Conservation (phyloP, 768 basidiomycete genomes). For the Punctularia strigosozonata region DNA sequence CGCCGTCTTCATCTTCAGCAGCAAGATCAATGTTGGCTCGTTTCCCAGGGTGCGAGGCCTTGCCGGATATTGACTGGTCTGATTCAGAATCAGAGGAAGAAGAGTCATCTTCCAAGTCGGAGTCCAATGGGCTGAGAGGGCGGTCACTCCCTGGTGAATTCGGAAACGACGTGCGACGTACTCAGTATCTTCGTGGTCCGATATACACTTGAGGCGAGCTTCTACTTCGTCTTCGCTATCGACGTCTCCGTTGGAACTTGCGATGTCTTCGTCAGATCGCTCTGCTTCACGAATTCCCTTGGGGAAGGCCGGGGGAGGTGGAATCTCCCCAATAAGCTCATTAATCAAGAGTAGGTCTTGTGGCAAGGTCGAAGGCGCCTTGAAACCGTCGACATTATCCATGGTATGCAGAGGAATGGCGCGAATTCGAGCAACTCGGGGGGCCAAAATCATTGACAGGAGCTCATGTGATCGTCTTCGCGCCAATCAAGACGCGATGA, state of each 20-base stretch:
- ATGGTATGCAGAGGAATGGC: too few relatives aligned
- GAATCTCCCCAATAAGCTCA: conserved; percentile 38
- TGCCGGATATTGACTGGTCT: conserved; percentile 16
- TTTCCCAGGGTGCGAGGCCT: background rate
- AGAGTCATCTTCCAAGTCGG: conserved; percentile 20
- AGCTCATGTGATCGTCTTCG: too few relatives aligned
- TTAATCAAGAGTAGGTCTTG: conserved; percentile 71
- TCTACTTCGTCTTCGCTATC: conserved; percentile 69
- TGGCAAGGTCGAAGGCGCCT: conserved; percentile 46
- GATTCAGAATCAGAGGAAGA: conserved; percentile 28
- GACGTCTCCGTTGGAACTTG: conserved; percentile 36
- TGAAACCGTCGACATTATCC: too few relatives aligned
- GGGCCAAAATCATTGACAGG: too few relatives aligned
- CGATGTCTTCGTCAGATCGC: conserved; percentile 33
- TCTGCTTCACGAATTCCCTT: conserved; percentile 1
- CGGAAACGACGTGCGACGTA: conserved; percentile 4
- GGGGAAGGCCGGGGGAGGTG: background rate
- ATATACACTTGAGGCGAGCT: conserved; percentile 44
- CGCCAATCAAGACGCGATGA: too few relatives aligned
- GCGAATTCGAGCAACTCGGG: too few relatives aligned
- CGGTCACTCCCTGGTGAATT: background rate
- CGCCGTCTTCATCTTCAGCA: conserved; percentile 37
- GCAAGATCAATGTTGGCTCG: conserved; percentile 1
- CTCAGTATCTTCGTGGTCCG: conserved; percentile 27
- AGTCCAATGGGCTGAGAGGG: conserved; percentile 12